Evolutionary conservation across 1,284 basidiomycete genomes (phyloP), one percentile per base, ranked within the genome.

Genomic region (Cystobasidium pallidum): DNA sequence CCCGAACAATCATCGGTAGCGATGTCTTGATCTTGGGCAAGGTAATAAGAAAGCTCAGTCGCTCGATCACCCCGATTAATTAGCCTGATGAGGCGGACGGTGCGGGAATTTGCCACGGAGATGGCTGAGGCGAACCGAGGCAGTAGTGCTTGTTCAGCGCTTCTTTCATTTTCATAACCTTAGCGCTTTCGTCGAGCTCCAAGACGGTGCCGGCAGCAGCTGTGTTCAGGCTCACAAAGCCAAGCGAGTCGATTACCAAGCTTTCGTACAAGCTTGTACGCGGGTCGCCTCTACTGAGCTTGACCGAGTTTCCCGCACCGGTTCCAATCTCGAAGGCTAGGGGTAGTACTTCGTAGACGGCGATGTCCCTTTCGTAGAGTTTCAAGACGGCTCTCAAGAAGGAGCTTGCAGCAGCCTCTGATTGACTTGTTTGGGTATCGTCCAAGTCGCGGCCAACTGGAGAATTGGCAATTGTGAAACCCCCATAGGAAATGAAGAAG

Each of bases 341-440:
- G n/a, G 55, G 55, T 28, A 58, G 7, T 8, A 58, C 55, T 24
- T 58, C 55, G n/a, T 58, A 58, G 4, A 58, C n/a, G 4, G 8
- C 3, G 34, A 36, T 10, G 4, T 10, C 11, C 10, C 55, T 32
- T 21, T 58, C 24, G 36, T 58, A 58, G 3, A 15, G 30, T n/a
- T 62, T n/a, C 3, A 62, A 26, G 6, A 62, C n/a, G 26, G 59
- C 24, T 26, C 26, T 62, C 17, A 62, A 45, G 43, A 62, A 62
- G 13, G 39, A n/a, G n/a, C n/a, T n/a, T n/a, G n/a, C 36, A 34
- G 21, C 36, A 17, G 11, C 24, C 10, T 43, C 59, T 3, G 2
- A 26, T 13, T 62, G 24, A 11, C 34, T 39, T 7, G 28, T 8
- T 43, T 19, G 39, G 6, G 4, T 30, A 45, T 62, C 59, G 17